These are phyloP conservation scores for Phalaenopsis equestris DNA, from an alignment of 106 monocot species.

Conservation along the genomic window DNA sequence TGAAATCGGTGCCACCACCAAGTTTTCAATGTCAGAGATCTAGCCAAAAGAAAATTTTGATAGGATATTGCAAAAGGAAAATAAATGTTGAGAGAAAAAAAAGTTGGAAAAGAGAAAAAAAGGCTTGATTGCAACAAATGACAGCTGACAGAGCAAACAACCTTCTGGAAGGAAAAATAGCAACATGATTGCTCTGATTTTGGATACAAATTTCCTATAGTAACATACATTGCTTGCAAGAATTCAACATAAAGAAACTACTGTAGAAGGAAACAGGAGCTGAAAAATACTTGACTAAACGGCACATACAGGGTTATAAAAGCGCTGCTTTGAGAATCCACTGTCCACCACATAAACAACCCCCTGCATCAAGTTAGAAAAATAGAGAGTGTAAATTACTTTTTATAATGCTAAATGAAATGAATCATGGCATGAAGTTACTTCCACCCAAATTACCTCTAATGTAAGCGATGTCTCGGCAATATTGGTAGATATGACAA, in stretches of 20 bases:
- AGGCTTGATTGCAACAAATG: neutral
- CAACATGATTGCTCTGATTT: neutral
- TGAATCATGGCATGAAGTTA: constrained; percentile 1
- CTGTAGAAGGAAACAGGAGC: neutral
- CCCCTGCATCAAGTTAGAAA: constrained; percentile 39
- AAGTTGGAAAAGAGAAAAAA: neutral
- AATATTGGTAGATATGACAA: constrained; percentile 97
- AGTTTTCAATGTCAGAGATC: constrained; percentile 90
- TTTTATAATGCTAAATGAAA: neutral
- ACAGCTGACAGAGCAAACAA: neutral
- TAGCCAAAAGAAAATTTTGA: constrained; percentile 13
- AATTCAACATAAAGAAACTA: constrained; percentile 6
- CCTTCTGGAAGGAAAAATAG: neutral
- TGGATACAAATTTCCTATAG: neutral
- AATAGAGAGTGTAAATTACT: neutral
- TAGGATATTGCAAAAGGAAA: neutral
- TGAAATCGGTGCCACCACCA: constrained; percentile 93
- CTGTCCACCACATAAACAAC: constrained; percentile 81
- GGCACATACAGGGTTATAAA: constrained; percentile 77
- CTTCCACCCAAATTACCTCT: constrained; percentile 43
- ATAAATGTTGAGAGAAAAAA: neutral
- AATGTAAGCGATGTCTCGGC: constrained; percentile 97
- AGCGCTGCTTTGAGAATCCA: constrained; percentile 91
- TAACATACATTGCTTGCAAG: neutral
- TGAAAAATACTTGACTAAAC: constrained; percentile 3